These are phyloP conservation scores for Trichoderma oligosporum DNA, from an alignment of 2,329 filamentous ascomycete species.

Conservation along the genomic window DNA sequence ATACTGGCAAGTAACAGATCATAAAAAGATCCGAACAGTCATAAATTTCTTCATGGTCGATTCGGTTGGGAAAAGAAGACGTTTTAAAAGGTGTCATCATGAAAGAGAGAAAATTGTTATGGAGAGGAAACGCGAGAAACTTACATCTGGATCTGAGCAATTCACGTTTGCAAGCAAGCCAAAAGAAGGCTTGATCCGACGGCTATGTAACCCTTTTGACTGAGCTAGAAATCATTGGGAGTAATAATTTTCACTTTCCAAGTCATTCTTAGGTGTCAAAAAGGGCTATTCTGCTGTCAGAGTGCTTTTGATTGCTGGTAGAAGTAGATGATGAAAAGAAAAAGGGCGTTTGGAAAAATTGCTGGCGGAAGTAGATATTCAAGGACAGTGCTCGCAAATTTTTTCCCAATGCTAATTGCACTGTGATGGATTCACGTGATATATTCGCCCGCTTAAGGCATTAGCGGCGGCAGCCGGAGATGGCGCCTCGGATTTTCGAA, in stretches of 20 bases:
- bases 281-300: background rate
- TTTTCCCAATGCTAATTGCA: constrained; percentile 25
- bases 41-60: constrained; percentile 76
- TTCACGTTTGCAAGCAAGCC: background rate
- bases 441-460: background rate
- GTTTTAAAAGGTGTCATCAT: constrained; percentile 69
- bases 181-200: background rate
- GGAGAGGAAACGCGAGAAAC: constrained; percentile 22
- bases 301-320: background rate
- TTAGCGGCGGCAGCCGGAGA: constrained; percentile 21
- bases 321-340: background rate
- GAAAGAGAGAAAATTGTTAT: constrained; percentile 32
- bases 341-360: background rate
- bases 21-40: constrained; percentile 61
- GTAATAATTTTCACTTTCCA: background rate
- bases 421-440: constrained; percentile 30
- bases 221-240: background rate
- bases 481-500: constrained; percentile 14
- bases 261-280: background rate
- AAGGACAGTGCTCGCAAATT: constrained; percentile 32
- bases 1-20: constrained; percentile 92
- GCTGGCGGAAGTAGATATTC: constrained; percentile 32
- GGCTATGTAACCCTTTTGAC: background rate
- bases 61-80: constrained; percentile 87
- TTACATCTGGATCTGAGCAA: constrained; percentile 12